A percentile compares a stretch with the other conserved stretches of the same genome.
Conservation (phyloP, 2,329 filamentous ascomycete genomes). For the Mariannaea sp. region DNA sequence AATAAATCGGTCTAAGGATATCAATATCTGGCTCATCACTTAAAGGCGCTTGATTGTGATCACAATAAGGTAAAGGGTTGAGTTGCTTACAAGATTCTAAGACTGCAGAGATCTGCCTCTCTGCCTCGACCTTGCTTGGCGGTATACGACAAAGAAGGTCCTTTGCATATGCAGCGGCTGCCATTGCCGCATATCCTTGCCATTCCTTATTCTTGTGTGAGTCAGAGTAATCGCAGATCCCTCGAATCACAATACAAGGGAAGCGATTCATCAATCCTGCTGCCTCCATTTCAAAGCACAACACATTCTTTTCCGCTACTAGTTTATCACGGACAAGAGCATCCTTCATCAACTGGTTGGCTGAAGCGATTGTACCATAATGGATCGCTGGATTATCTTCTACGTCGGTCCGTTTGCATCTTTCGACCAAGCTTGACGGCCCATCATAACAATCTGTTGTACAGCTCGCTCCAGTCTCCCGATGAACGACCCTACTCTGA, state of each 20-base stretch:
- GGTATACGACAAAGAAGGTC: background rate
- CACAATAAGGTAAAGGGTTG: too few relatives aligned
- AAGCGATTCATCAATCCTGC: conserved; percentile 33
- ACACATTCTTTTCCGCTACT: background rate
- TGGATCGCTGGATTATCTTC: background rate
- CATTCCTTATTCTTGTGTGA: conserved; percentile 38
- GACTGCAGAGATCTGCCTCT: too few relatives aligned
- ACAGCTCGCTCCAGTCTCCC: too few relatives aligned
- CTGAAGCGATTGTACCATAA: background rate
- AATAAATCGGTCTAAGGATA: too few relatives aligned
- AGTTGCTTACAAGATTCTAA: too few relatives aligned
- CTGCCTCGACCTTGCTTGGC: too few relatives aligned
- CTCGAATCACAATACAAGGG: conserved; percentile 42
- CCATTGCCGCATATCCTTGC: conserved; percentile 43
- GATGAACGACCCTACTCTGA: background rate
- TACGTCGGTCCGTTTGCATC: background rate
- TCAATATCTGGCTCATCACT: too few relatives aligned
- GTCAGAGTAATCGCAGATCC: conserved; percentile 47
- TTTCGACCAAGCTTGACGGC: background rate
- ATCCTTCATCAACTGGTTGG: background rate
- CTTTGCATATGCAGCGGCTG: conserved; percentile 35
- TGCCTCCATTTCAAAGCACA: conserved; percentile 17
- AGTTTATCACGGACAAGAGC: background rate
- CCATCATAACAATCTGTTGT: background rate
- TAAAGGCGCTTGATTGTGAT: too few relatives aligned